These are phyloP conservation scores for Gossypium herbaceum DNA, from an alignment of 345 rosid genomes.

Conservation along the genomic window DNA sequence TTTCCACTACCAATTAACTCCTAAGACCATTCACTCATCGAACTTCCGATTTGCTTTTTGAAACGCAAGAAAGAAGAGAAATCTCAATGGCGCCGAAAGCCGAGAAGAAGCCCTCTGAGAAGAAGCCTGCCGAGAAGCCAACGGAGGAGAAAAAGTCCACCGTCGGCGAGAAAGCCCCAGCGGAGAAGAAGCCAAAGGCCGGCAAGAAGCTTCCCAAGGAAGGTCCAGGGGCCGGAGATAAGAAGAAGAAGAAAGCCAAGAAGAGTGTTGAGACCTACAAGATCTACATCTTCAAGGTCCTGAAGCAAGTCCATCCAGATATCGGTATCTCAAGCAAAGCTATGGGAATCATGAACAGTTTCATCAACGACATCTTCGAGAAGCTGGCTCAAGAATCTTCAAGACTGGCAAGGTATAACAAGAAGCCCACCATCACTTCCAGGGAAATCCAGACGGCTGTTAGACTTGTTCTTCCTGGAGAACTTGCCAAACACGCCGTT, in stretches of 20 bases:
- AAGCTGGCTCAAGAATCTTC: slow-evolving; percentile 69
- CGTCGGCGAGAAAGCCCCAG: slow-evolving; percentile 46
- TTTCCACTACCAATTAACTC: too few relatives aligned
- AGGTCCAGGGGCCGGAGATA: slow-evolving; percentile 46
- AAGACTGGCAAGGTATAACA: slow-evolving; percentile 70
- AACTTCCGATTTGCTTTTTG: too few relatives aligned
- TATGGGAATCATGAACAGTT: slow-evolving; percentile 29
- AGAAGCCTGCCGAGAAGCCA: slow-evolving; percentile 56
- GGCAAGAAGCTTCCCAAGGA: slow-evolving; percentile 78
- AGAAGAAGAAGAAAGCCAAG: slow-evolving; percentile 68
- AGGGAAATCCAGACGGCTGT: slow-evolving; percentile 78
- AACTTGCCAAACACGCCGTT: slow-evolving; percentile 74
- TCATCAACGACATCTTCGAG: slow-evolving; percentile 40
- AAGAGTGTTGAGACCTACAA: slow-evolving; percentile 70
- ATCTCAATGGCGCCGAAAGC: slow-evolving; percentile 29
- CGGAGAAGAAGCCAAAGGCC: slow-evolving; percentile 79
- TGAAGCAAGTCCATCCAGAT: slow-evolving; percentile 38
- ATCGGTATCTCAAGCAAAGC: slow-evolving; percentile 42
- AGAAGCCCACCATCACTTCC: slow-evolving; percentile 71
- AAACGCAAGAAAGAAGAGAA: too few relatives aligned
- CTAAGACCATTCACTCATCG: too few relatives aligned
- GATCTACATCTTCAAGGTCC: slow-evolving; percentile 53
- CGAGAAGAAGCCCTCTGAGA: slow-evolving; percentile 56
- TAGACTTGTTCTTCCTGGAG: slow-evolving; percentile 68
- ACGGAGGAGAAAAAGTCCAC: slow-evolving; percentile 12